Conservation (phyloP, 2,329 filamentous ascomycete species). For the Botrytis byssoidea region DNA sequence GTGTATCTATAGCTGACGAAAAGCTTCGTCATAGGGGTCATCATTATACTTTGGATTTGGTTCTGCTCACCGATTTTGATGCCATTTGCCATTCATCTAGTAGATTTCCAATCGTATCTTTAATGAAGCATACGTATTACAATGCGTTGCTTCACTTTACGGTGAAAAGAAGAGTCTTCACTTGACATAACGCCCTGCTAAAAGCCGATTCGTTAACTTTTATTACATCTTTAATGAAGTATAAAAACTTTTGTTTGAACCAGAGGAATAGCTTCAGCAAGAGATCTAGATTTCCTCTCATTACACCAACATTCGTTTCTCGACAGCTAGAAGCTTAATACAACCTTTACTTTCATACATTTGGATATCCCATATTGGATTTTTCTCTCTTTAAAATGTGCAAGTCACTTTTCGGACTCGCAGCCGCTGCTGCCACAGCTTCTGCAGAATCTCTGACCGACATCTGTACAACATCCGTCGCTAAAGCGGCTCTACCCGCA, state of each 20-base stretch:
- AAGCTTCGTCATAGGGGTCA: neutral
- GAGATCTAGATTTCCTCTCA: neutral
- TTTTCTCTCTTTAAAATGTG: neutral
- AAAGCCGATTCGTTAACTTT: neutral
- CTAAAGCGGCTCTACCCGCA: neutral
- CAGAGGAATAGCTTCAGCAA: neutral
- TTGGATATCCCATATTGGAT: neutral
- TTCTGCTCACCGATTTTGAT: neutral
- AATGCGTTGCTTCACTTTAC: neutral
- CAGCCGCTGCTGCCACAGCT: neutral
- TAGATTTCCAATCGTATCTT: neutral
- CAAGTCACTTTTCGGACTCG: neutral
- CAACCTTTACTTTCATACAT: neutral
- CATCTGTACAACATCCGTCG: neutral
- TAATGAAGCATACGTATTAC: neutral
- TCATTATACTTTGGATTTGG: neutral
- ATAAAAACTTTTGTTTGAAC: neutral
- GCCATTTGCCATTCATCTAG: neutral
- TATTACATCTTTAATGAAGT: neutral
- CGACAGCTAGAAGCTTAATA: neutral
- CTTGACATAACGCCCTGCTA: neutral
- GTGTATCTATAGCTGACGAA: neutral
- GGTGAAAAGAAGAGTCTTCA: neutral
- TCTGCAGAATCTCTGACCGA: neutral
- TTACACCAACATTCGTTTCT: neutral